Evolutionary conservation across 441 rosid genomes (phyloP).

Genomic region (Erodium chrysanthum): DNA sequence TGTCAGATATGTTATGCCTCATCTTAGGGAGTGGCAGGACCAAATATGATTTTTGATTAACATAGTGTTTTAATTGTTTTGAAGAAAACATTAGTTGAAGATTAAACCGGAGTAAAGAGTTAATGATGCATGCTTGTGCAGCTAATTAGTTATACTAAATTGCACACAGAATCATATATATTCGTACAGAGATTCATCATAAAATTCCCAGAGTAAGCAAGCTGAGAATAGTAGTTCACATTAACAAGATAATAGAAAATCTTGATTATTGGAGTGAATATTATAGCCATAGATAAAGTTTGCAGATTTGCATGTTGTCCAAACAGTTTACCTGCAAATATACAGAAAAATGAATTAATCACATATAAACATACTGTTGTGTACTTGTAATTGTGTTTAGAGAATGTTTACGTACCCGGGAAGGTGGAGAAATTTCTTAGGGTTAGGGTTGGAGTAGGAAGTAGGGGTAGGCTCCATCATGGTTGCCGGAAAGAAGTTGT

Average conservation of each 20-base stretch:
- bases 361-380: background rate
- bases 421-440: conserved; percentile 63
- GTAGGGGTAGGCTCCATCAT: conserved; percentile 32
- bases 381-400: too few relatives aligned
- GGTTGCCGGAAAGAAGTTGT: conserved; percentile 65
- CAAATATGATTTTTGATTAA: conserved; percentile 65
- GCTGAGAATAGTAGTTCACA: background rate
- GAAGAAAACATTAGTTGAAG: too few relatives aligned
- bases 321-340: background rate
- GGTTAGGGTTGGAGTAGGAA: conserved; percentile 41
- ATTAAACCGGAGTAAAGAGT: too few relatives aligned
- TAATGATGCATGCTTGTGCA: too few relatives aligned
- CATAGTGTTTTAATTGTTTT: background rate
- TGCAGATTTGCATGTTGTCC: background rate
- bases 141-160: too few relatives aligned
- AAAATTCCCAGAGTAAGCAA: background rate
- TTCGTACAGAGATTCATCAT: background rate
- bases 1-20: conserved; percentile 76
- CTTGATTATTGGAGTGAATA: background rate
- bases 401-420: conserved; percentile 35
- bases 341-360: background rate
- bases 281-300: background rate
- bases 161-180: background rate
- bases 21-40: conserved; percentile 78
- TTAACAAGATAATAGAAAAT: background rate